Base-by-base conservation (phyloP, 2,329 filamentous ascomycete species). In the Drechslerella dactyloides region DNA sequence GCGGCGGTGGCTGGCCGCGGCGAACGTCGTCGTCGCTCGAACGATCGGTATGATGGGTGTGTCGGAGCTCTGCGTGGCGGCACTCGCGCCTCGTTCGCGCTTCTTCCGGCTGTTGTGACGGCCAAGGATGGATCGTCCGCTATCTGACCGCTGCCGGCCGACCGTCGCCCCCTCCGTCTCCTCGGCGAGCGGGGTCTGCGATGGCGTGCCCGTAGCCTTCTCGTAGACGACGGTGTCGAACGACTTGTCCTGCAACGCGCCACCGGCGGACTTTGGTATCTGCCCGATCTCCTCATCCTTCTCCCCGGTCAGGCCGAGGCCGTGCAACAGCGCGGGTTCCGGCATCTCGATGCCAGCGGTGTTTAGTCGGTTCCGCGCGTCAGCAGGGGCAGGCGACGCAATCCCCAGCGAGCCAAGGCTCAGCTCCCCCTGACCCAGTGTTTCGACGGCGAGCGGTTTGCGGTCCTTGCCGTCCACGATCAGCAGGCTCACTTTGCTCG, bases 1-100 rank as follows among this genome's bases (percentile, higher is more conserved):
- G 64, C 96, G 87, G 81, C 94, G 97, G 79, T 96, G 96, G 79
- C 90, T 96, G 54, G 94, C 94, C 74, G 97, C 92, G 55, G 94
- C 93, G 79, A 99, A 99, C 0, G 94, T 94, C 2, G 93, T 96
- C 4, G 58, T 44, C 74, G 96, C 83, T 74, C 61, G 53, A 30
- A 62, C 24, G 24, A 37, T 37, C 23, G 55, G 37, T 27, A 53
- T 63, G 13, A 23, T 33, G 30, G 53, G 24, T 1, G 55, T 58
- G 21, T 59, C 72, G 66, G 48, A 65, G 21, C 60, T 55, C 48
- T 66, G 69, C 2, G 69, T 73, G 19, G 82, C 83, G 10, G 88
- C 89, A 1, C 87, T 87, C 2, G 86, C 85, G 17, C 93, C 96
- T 78, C 93, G 96, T 63, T 90, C 90, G 56, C 93, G 87, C 78